Percentiles rank a stretch among this genome's conserved stretches.
Conservation (phyloP, 106 monocot genomes). For the Chionographis japonica region DNA sequence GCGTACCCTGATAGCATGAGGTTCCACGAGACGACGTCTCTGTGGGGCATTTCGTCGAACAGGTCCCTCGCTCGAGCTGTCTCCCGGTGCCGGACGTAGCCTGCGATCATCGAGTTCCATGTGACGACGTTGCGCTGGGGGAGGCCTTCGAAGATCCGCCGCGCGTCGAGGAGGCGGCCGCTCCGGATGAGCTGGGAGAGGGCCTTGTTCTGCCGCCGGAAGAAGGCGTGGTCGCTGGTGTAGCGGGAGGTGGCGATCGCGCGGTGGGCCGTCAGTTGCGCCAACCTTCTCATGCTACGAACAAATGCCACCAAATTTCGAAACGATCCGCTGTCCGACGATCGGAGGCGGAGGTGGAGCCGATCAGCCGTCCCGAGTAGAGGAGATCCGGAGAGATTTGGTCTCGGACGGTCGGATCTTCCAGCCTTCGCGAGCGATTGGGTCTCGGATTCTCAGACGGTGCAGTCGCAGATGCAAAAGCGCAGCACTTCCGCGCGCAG, state of each 20-base stretch:
- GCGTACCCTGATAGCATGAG: conserved; percentile 56
- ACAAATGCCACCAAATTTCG: no score
- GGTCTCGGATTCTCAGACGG: no score
- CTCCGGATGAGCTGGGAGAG: conserved; percentile 48
- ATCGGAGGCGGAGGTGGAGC: no score
- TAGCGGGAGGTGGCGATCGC: background rate
- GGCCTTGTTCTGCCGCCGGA: conserved; percentile 37
- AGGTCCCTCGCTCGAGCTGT: conserved; percentile 35
- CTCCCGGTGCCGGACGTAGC: conserved; percentile 30
- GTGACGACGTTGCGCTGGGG: conserved; percentile 40
- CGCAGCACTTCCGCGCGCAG: no score
- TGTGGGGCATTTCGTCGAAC: conserved; percentile 62
- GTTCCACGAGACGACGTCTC: conserved; percentile 74
- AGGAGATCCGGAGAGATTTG: no score
- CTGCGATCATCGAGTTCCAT: conserved; percentile 68
- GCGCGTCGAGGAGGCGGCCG: conserved; percentile 47
- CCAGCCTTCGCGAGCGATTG: no score
- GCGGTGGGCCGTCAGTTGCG: background rate
- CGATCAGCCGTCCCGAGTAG: no score
- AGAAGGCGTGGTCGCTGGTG: background rate
- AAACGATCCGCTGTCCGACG: no score
- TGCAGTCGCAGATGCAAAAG: no score
- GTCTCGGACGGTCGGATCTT: no score
- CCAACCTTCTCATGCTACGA: conserved; percentile 3
- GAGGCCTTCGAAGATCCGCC: conserved; percentile 45